Percentiles rank a stretch among this genome's conserved stretches.
Conservation (phyloP, 176 grass and related monocot species). For the Triticum timopheevii region DNA sequence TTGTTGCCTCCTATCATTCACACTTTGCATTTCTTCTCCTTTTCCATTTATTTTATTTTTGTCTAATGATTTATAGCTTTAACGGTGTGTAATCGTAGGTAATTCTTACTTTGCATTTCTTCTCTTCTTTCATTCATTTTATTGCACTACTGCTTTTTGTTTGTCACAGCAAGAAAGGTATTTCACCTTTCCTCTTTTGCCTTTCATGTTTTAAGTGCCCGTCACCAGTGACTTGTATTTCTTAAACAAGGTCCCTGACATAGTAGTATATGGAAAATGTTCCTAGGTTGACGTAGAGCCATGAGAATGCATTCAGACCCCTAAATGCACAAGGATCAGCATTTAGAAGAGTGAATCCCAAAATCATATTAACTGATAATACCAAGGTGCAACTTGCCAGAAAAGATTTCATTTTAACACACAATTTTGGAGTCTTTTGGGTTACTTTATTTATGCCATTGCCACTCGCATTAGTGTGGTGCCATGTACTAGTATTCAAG, state of each 20-base stretch:
- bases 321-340: not conserved
- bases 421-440: slow-evolving; percentile 11
- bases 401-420: not conserved
- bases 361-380: slow-evolving; percentile 14
- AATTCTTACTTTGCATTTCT: not conserved
- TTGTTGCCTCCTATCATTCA: not conserved
- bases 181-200: slow-evolving; percentile 32
- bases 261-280: not conserved
- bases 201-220: slow-evolving; percentile 14
- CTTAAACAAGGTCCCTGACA: slow-evolving; percentile 7
- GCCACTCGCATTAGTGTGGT: not conserved
- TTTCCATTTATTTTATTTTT: slow-evolving; percentile 9
- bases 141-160: slow-evolving; percentile 1
- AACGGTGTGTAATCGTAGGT: not conserved
- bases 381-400: not conserved
- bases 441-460: not conserved
- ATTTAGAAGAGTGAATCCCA: slow-evolving; percentile 10
- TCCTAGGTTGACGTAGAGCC: slow-evolving; percentile 3
- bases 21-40: not conserved
- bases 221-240: slow-evolving; percentile 4
- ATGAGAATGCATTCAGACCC: not conserved
- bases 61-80: slow-evolving; percentile 20
- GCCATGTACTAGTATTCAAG: not conserved
- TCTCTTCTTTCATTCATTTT: not conserved
- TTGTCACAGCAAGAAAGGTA: slow-evolving; percentile 18